A percentile compares a stretch with the other conserved stretches of the same genome.
phyloP scores from a whole-genome alignment of 2,329 filamentous ascomycete species.

The Ophiocordyceps camponoti-rufipedis region DNA sequence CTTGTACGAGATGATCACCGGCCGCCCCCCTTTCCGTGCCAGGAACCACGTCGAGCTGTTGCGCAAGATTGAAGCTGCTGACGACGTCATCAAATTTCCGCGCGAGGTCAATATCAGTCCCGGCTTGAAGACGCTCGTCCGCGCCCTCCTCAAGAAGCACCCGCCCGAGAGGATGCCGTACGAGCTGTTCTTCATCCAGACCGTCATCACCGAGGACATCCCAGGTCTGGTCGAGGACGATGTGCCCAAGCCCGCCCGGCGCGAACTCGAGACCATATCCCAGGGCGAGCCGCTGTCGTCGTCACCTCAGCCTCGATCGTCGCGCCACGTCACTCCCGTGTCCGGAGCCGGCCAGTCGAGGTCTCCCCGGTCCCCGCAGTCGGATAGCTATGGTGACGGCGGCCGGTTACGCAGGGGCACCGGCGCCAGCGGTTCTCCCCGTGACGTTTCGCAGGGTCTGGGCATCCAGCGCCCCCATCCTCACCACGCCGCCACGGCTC shows the following conservation, averaged over 20 bases:
- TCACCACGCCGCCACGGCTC: conserved; percentile 29
- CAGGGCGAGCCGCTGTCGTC: conserved; percentile 12
- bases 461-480: conserved; percentile 30
- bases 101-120: conserved; percentile 52
- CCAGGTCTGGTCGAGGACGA: conserved; percentile 71
- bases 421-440: conserved; percentile 19
- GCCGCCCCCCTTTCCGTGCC: conserved; percentile 77
- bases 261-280: conserved; percentile 16
- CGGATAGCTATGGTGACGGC: conserved; percentile 23
- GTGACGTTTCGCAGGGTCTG: conserved; percentile 28
- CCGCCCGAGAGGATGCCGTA: conserved; percentile 77
- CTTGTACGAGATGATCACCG: conserved; percentile 85
- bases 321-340: conserved; percentile 21
- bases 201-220: conserved; percentile 56
- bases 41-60: conserved; percentile 89
- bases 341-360: conserved; percentile 13
- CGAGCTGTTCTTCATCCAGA: conserved; percentile 63
- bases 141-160: conserved; percentile 65
- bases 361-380: conserved; percentile 25
- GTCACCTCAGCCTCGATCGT: conserved; percentile 8
- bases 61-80: conserved; percentile 74
- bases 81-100: conserved; percentile 72
- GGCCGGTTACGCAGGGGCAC: conserved; percentile 13
- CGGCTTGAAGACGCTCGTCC: conserved; percentile 66
- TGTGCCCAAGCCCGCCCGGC: conserved; percentile 22